Conservation (phyloP, 2,329 filamentous ascomycete species). For the Aspergillus carbonarius region DNA sequence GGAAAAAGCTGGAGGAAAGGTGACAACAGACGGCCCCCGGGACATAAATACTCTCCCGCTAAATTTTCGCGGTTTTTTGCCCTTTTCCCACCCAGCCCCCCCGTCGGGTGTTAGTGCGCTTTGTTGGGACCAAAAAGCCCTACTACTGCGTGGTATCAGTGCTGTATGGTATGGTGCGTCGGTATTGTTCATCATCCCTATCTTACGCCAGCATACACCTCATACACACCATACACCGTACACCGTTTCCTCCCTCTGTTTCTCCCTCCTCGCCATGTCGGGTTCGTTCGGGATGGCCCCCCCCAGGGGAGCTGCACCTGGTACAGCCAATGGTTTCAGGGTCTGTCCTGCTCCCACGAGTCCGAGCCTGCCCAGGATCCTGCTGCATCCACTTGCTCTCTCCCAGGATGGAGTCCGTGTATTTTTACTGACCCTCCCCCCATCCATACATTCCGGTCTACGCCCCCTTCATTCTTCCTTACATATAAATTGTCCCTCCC, state of each 20-base stretch:
- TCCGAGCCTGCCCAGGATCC: conserved; percentile 5
- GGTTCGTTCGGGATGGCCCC: conserved; percentile 23
- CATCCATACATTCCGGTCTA: neutral
- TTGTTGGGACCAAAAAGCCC: conserved; percentile 26
- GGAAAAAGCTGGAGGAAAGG: conserved; percentile 36
- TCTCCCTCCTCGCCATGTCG: conserved; percentile 3
- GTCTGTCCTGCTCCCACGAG: neutral
- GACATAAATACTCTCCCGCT: conserved; percentile 40
- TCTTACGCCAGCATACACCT: neutral
- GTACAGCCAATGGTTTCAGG: conserved; percentile 18
- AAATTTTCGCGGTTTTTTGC: conserved; percentile 37
- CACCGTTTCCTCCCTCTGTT: neutral
- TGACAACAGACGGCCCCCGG: conserved; percentile 30
- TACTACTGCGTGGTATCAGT: conserved; percentile 10
- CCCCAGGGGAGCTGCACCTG: conserved; percentile 16
- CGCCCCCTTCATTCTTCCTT: conserved; percentile 10
- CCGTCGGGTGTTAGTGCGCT: conserved; percentile 33
- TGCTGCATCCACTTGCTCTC: conserved; percentile 10
- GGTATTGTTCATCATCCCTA: conserved; percentile 2
- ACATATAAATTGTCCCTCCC: conserved; percentile 2
- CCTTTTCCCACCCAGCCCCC: conserved; percentile 25
- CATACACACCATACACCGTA: neutral
- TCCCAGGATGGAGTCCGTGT: neutral
- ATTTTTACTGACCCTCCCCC: too few relatives aligned
- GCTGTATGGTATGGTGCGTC: neutral